A percentile compares a stretch with the other conserved stretches of the same genome.
These are phyloP conservation scores for Saccharomycopsis fermentans DNA, from an alignment of 805 yeast species.

Conservation along the genomic window DNA sequence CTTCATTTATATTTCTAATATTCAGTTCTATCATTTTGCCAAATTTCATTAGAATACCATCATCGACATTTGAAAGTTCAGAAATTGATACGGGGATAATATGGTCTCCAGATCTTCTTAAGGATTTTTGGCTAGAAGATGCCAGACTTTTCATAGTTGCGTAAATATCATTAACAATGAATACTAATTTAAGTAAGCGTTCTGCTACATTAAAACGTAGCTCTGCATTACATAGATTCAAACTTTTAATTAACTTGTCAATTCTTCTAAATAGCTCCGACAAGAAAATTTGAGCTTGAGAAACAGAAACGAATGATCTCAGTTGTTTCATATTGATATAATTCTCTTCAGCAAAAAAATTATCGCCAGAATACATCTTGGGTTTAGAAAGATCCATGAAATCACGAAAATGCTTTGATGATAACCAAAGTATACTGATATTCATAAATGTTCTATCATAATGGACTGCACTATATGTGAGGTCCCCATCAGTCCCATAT, in stretches of 20 bases:
- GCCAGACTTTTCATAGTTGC: neutral
- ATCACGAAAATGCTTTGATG: neutral
- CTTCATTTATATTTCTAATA: neutral
- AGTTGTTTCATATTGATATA: neutral
- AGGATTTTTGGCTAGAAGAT: neutral
- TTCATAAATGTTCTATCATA: constrained; percentile 4
- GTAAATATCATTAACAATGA: neutral
- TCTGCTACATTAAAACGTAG: neutral
- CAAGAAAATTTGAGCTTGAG: neutral
- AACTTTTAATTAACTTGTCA: neutral
- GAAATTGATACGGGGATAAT: too few species aligned
- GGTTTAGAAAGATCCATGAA: neutral
- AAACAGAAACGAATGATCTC: neutral
- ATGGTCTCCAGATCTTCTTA: neutral
- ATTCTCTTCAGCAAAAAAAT: neutral
- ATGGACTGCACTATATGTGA: neutral
- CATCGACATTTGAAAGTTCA: neutral
- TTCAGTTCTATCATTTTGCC: neutral
- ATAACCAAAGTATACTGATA: constrained; percentile 4
- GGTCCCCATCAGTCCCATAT: constrained; percentile 2
- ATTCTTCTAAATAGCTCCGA: neutral
- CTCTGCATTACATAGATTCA: neutral
- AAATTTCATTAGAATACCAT: neutral
- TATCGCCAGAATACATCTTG: neutral
- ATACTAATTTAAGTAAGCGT: neutral